Percentiles rank a stretch among this genome's conserved stretches.
These are phyloP conservation scores for Uronychia setigera DNA, from an alignment of 73 alveolate genomes.

Conservation along the genomic window DNA sequence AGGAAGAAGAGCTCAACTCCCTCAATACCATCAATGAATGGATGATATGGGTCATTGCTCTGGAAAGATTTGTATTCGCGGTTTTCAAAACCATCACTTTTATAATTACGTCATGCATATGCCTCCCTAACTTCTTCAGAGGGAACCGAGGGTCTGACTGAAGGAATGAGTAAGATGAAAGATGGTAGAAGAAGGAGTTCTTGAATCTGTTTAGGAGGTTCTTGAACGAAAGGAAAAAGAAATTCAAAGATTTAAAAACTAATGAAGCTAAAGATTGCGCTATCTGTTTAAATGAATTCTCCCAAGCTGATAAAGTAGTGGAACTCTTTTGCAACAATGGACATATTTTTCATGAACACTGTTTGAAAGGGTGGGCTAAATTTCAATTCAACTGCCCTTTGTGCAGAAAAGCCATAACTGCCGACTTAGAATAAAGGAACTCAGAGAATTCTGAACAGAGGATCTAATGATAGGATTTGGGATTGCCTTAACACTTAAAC, in stretches of 20 bases:
- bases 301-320: constrained; percentile 56
- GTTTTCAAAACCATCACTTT: not conserved
- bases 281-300: constrained; percentile 73
- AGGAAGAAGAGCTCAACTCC: not conserved
- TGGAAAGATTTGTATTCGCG: not conserved
- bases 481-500: not conserved
- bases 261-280: constrained; percentile 49
- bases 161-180: not conserved
- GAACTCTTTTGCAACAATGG: constrained; percentile 72
- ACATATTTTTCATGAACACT: constrained; percentile 82
- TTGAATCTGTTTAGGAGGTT: not conserved
- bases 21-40: not conserved
- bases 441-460: not conserved
- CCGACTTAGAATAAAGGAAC: not conserved
- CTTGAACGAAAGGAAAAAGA: not conserved
- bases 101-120: not conserved
- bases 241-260: not conserved
- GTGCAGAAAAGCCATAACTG: constrained; percentile 52
- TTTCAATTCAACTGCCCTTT: constrained; percentile 81
- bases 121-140: not conserved
- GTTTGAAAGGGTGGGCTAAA: constrained; percentile 83
- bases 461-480: not conserved
- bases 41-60: not conserved
- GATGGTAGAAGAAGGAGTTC: not conserved
- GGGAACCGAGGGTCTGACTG: not conserved